Base-by-base conservation (phyloP, 2,329 filamentous ascomycete genomes). In the Xylariaceae sp. region DNA sequence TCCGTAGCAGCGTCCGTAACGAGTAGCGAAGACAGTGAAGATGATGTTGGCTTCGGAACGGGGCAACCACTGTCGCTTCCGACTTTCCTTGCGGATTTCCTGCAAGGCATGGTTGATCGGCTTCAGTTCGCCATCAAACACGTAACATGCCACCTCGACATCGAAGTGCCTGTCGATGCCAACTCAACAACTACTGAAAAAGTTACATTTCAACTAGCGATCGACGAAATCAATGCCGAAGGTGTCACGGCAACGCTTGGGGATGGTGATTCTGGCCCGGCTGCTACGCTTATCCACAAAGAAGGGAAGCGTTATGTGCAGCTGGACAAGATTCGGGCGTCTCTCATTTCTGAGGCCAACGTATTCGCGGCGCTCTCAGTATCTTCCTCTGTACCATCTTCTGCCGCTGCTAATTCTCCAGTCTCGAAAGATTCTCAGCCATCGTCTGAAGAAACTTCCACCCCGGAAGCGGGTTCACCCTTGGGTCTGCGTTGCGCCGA, bases 81-180 rank as follows among this genome's bases (percentile, higher is more conserved):
- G 4, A 78, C 77, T 0, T 90, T 92, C 64, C 75, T 94, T 51
- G 83, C 87, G 48, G 83, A 82, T 64, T 90, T 91, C 64, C 73
- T 93, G 4, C 86, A 91, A 65, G 88, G 88, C 35, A 84, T 92
- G 53, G 76, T 88, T 30, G 88, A 94, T 72, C 82, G 89, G 51
- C 78, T 87, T 57, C 83, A 89, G 69, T 75, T 93, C 30, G 79
- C 77, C 53, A 84, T 93, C 59, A 82, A 80, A 54, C 80, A 84
- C 30, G 81, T 93, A 58, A 81, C 80, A 9, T 80, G 92, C 63
- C 83, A 86, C 66, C 74, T 92, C 15, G 86, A 90, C 65, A 75
- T 86, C 47, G 78, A 84, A 53, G 74, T 85, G 7, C 80, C 81
- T 1, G 70, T 79, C 37, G 80, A 87, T 60, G 68, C 75, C 58